Conservation (phyloP, 1,284 basidiomycete genomes). For the Neolentinus lepideus region DNA sequence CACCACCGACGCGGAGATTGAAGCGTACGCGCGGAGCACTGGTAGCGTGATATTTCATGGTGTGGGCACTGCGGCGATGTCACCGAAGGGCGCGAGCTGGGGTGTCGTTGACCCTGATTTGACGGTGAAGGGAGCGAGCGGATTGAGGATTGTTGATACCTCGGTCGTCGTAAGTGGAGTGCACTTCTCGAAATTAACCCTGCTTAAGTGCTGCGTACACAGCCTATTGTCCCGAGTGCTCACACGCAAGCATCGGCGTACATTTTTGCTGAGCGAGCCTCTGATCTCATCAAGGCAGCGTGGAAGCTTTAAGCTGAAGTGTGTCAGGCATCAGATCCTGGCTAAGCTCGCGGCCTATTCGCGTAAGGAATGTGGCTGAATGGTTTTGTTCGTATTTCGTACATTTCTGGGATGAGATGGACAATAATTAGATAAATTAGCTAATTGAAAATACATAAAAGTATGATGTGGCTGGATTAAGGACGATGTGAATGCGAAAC, state of each 20-base stretch:
- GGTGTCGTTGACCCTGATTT: conserved; percentile 20
- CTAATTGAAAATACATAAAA: too few species aligned
- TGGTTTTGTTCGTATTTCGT: too few species aligned
- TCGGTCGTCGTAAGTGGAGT: conserved; percentile 17
- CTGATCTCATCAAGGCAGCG: conserved; percentile 1
- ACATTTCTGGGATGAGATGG: too few species aligned
- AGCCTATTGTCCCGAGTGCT: conserved; percentile 7
- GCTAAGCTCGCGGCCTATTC: too few species aligned
- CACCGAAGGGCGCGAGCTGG: conserved; percentile 4
- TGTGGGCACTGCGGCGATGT: conserved; percentile 19
- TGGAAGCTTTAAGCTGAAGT: neutral
- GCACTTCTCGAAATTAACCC: neutral
- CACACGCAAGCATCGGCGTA: conserved; percentile 33
- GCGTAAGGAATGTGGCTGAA: too few species aligned
- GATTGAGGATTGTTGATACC: conserved; percentile 22
- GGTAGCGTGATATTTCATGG: conserved; percentile 12
- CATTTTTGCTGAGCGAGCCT: conserved; percentile 25
- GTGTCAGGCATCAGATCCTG: too few species aligned
- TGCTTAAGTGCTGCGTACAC: neutral
- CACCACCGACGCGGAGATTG: conserved; percentile 12
- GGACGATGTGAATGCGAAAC: too few species aligned
- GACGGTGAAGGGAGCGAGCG: conserved; percentile 16
- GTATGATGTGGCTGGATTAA: too few species aligned
- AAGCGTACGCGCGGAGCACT: conserved; percentile 9
- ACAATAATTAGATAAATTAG: too few species aligned